Evolutionary conservation across 1,139 yeast genomes (phyloP), one percentile per base, ranked within the genome.

Genomic region (Candida mesenterica): DNA sequence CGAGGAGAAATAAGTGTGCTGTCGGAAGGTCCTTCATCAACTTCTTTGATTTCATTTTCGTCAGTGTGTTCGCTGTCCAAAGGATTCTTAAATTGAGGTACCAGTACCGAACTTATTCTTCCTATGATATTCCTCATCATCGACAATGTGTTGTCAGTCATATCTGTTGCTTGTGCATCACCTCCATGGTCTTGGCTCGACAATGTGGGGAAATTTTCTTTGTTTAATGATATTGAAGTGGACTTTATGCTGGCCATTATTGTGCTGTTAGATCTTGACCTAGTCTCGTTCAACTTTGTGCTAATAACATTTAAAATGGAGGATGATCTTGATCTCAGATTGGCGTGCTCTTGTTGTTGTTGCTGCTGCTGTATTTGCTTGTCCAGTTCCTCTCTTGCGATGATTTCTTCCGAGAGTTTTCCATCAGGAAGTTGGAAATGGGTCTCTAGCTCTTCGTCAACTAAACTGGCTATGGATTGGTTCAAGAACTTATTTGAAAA

Each of bases 231-330:
- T 32, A n/a, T n/a, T n/a, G n/a, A n/a, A n/a, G n/a, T n/a, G n/a
- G n/a, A n/a, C n/a, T n/a, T n/a, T n/a, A n/a, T n/a, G n/a, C n/a
- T n/a, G n/a, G 51, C 51, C 29, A 52, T 35, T 14, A 52, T 41
- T 3, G 61, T 54, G 20, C 65, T 59, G 36, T 62, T 63, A 4
- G 72, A 65, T 33, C 70, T 50, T 2, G 69, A 59, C 30, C 71
- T 46, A 12, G 50, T 46, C 34, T 63, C 73, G 37, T 52, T 60
- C 12, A 66, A 37, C 38, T 50, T 58, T 37, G 43, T 55, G 30
- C 63, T 57, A 8, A 69, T 54, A 7, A 68, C 59, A 39, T 68
- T 68, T 39, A 69, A 52, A 10, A 69, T 41, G 1, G 74, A 68
- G 8, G 66, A 54, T 4, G 74, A 68, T 24, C 75, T 50, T 5